These are phyloP conservation scores for Aspergillus egyptiacus DNA, from an alignment of 495 filamentous ascomycete species.

Conservation along the genomic window DNA sequence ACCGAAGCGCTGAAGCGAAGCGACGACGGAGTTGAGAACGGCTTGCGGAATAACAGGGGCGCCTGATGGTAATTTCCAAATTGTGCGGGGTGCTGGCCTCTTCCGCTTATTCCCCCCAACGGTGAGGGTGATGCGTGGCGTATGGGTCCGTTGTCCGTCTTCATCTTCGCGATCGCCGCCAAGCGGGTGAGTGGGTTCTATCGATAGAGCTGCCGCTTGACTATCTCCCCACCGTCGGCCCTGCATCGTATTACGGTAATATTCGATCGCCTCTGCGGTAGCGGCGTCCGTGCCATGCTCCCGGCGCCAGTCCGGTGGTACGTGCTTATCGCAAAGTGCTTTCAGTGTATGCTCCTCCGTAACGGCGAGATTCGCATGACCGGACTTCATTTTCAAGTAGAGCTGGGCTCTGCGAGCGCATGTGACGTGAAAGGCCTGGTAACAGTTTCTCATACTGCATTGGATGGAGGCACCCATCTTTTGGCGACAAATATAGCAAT, in stretches of 20 bases:
- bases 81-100: slow-evolving; percentile 56
- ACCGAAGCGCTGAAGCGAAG: slow-evolving; percentile 69
- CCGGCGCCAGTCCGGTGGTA: slow-evolving; percentile 78
- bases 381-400: slow-evolving; percentile 94
- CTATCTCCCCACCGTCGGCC: slow-evolving; percentile 85
- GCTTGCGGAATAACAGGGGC: slow-evolving; percentile 88
- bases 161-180: slow-evolving; percentile 32
- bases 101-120: slow-evolving; percentile 74
- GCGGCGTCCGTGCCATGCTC: slow-evolving; percentile 73
- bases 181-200: slow-evolving; percentile 59
- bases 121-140: slow-evolving; percentile 50
- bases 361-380: slow-evolving; percentile 68
- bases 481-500: slow-evolving; percentile 95
- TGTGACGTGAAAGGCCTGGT: slow-evolving; percentile 96
- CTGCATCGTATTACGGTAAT: slow-evolving; percentile 81
- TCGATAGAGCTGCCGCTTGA: slow-evolving; percentile 74
- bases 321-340: slow-evolving; percentile 95
- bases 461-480: slow-evolving; percentile 98
- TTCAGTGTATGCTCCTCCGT: slow-evolving; percentile 87
- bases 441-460: slow-evolving; percentile 96
- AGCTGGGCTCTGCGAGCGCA: slow-evolving; percentile 85
- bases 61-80: slow-evolving; percentile 93
- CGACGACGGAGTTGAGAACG: slow-evolving; percentile 73
- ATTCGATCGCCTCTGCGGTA: slow-evolving; percentile 63
- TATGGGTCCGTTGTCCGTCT: slow-evolving; percentile 30